These are phyloP conservation scores for Babesia divergens DNA, from an alignment of 169 alveolate species.

Conservation along the genomic window DNA sequence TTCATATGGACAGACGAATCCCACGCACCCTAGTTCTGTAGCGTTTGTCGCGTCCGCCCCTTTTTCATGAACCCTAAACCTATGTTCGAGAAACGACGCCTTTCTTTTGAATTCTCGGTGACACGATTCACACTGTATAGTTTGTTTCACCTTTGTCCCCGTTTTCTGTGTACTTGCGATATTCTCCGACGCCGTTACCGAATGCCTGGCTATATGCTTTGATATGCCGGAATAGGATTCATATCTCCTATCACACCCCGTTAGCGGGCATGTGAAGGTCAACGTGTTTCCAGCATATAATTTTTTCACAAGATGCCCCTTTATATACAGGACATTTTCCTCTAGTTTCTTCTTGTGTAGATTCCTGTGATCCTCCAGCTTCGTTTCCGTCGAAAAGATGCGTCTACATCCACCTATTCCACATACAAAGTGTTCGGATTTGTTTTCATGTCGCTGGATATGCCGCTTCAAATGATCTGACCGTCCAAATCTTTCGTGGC, in stretches of 20 bases:
- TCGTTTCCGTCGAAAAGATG: neutral
- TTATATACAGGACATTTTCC: constrained; percentile 15
- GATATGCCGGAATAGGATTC: constrained; percentile 52
- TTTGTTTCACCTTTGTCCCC: too few species aligned
- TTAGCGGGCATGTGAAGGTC: constrained; percentile 33
- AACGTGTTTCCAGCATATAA: neutral
- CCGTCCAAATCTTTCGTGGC: constrained; percentile 58
- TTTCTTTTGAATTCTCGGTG: neutral
- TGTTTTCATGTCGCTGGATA: constrained; percentile 42
- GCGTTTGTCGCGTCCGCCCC: neutral
- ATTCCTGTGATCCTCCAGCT: constrained; percentile 13
- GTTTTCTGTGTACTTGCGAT: neutral
- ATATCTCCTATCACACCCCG: constrained; percentile 18
- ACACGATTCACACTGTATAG: neutral
- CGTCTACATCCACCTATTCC: constrained; percentile 56
- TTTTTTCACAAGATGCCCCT: constrained; percentile 42
- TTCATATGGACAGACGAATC: constrained; percentile 44
- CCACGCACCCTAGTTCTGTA: neutral
- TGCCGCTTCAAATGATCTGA: constrained; percentile 74
- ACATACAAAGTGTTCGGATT: constrained; percentile 31
- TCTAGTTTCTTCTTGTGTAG: constrained; percentile 33
- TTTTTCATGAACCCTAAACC: neutral
- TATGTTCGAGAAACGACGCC: neutral
- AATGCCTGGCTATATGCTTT: constrained; percentile 33
- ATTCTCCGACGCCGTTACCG: neutral